Evolutionary conservation across 495 filamentous ascomycete species (phyloP), one percentile per base, ranked within the genome.

Genomic region (Neurospora hispaniola): DNA sequence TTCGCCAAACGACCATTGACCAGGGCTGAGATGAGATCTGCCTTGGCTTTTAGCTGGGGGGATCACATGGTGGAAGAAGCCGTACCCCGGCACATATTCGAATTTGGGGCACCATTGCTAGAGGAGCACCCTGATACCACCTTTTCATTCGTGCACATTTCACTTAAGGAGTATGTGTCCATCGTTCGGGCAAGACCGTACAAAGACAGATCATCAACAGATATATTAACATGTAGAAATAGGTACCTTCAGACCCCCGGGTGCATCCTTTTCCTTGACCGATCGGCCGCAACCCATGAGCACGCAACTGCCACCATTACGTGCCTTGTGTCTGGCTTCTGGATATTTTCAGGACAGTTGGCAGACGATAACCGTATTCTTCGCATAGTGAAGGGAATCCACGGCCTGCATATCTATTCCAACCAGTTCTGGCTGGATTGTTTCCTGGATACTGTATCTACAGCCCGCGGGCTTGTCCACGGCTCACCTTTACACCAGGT

Each of bases 91-190:
- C 74, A 81, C 69, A 72, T 80, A n/a, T 78, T 81, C 16, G 79
- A 82, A n/a, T 71, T 76, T 16, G 80, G 78, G 54, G 72, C 54
- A 27, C 74, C 80, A 1, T 72, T 82, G 11, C 44, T 82, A n/a
- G 76, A 81, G 27, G 73, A 82, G 68, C 42, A 72, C 10, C 70
- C 42, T 0, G 76, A 79, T 48, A 70, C 77, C 23, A 78, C 74
- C 0, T 71, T 79, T 11, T 46, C 74, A 10, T 82, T 82, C 38
- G 80, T 82, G 23, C 79, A 82, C 40, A 71, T 76, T 2, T 81
- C 80, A 4, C 75, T 81, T 0, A 81, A 80, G 68, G 77, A 81
- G 80, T 80, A 77, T 41, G 78, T 73, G 12, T n/a, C 31, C n/a
- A 2, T 10, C n/a, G 2, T 11, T 7, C 16, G 16, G 10, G 9